Conservation (phyloP, 305 asterid genomes). For the Nicotiana rustica region DNA sequence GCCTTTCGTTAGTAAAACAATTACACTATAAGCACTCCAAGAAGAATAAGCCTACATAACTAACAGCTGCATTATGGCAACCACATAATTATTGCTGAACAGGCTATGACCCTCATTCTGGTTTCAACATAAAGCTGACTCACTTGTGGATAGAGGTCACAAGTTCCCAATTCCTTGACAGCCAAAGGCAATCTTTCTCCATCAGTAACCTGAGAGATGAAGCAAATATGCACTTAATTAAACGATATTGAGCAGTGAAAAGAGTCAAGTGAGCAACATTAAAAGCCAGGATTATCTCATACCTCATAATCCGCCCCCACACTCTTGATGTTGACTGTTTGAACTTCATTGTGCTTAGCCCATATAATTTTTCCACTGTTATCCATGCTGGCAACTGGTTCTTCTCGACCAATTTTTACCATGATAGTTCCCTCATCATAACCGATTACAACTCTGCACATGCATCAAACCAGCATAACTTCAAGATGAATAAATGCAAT, state of each 20-base stretch:
- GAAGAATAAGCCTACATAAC: background rate
- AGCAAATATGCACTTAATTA: constrained; percentile 27
- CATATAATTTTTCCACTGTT: constrained; percentile 95
- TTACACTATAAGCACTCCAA: constrained; percentile 22
- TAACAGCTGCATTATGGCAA: constrained; percentile 26
- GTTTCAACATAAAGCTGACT: constrained; percentile 43
- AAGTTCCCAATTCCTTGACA: constrained; percentile 98
- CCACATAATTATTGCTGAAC: constrained; percentile 12
- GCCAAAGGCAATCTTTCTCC: constrained; percentile 98
- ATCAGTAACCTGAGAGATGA: constrained; percentile 80
- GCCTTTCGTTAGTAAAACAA: background rate
- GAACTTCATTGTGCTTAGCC: constrained; percentile 99
- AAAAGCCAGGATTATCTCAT: constrained; percentile 37
- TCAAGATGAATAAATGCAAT: constrained; percentile 17
- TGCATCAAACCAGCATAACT: constrained; percentile 13
- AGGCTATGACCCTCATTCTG: constrained; percentile 1
- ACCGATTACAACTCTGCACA: constrained; percentile 89
- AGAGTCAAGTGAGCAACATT: constrained; percentile 26
- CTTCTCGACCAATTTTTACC: constrained; percentile 96
- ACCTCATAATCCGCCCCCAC: constrained; percentile 98
- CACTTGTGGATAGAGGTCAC: constrained; percentile 98
- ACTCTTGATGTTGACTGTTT: constrained; percentile 95
- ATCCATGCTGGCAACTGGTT: constrained; percentile 97
- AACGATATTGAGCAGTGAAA: constrained; percentile 29
- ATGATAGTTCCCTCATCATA: constrained; percentile 98